Evolutionary conservation across 139 green algal genomes (phyloP).

Genomic region (Asterochloris sp.): DNA sequence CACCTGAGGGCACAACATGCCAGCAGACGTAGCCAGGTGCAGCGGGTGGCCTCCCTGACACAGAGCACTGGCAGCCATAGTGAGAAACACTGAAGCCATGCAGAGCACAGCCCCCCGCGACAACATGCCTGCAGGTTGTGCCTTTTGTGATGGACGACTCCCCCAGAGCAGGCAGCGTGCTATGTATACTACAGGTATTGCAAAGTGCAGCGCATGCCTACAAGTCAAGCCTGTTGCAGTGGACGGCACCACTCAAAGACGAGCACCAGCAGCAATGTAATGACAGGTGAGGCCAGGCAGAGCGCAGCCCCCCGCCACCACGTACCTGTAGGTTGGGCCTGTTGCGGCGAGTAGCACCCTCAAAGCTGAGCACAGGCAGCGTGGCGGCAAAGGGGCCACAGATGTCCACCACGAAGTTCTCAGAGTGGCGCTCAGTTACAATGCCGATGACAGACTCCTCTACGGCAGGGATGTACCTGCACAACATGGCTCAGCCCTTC

Average conservation of each 20-base stretch:
- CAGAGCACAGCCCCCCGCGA: not conserved
- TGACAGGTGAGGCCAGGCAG: not conserved
- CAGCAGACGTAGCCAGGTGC: not conserved
- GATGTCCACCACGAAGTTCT: conserved; percentile 83
- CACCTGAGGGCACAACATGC: not conserved
- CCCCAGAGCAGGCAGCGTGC: conserved; percentile 75
- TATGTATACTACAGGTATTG: no score
- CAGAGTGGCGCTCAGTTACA: conserved; percentile 57
- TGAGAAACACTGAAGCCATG: not conserved
- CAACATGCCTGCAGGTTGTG: conserved; percentile 52
- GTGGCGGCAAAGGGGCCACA: conserved; percentile 57
- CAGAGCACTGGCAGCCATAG: not conserved
- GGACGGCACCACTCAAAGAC: not conserved
- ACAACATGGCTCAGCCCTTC: not conserved
- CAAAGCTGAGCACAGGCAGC: conserved; percentile 78
- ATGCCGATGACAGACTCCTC: conserved; percentile 73
- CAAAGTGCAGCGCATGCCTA: not conserved
- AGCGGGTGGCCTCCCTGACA: not conserved
- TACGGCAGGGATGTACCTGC: conserved; percentile 74
- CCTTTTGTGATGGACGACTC: conserved; percentile 72
- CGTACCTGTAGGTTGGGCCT: conserved; percentile 56
- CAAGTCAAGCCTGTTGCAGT: not conserved
- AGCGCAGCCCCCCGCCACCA: not conserved
- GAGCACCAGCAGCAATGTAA: not conserved
- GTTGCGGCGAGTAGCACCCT: conserved; percentile 79